Percentiles rank a stretch among this genome's conserved stretches.
Conservation (phyloP, 2,329 filamentous ascomycete species). For the Aspergillus pseudoglaucus region DNA sequence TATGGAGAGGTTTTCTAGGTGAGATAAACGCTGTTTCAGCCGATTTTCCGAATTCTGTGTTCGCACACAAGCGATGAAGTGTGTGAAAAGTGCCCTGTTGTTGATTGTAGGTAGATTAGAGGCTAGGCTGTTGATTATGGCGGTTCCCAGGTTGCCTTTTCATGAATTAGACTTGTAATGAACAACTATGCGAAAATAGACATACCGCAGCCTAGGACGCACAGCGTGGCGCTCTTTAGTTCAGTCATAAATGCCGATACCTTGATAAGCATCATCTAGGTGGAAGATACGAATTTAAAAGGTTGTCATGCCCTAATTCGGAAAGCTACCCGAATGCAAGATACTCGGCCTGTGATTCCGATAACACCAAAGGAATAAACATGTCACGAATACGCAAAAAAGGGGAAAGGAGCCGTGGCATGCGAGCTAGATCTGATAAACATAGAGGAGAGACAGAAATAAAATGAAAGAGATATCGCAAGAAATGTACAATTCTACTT, state of each 20-base stretch:
- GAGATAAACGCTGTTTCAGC: slow-evolving; percentile 27
- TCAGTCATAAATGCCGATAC: not conserved
- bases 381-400: no score
- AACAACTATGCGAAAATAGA: not conserved
- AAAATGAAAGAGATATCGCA: no score
- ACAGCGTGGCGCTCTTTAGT: slow-evolving; percentile 6
- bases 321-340: no score
- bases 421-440: no score
- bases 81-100: slow-evolving; percentile 17
- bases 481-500: no score
- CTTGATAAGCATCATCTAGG: not conserved
- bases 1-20: slow-evolving; percentile 25
- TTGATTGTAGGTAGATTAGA: slow-evolving; percentile 9
- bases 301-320: not conserved
- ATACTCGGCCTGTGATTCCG: no score
- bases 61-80: slow-evolving; percentile 40
- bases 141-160: slow-evolving; percentile 35
- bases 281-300: not conserved
- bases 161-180: not conserved
- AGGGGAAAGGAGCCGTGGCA: no score
- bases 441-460: no score
- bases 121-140: slow-evolving; percentile 32
- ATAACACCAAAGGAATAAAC: no score
- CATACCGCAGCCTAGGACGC: slow-evolving; percentile 15
- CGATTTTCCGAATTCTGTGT: slow-evolving; percentile 32